These are phyloP conservation scores for Elaeis oleifera DNA, from an alignment of 202 grass and related monocot species.

Conservation along the genomic window DNA sequence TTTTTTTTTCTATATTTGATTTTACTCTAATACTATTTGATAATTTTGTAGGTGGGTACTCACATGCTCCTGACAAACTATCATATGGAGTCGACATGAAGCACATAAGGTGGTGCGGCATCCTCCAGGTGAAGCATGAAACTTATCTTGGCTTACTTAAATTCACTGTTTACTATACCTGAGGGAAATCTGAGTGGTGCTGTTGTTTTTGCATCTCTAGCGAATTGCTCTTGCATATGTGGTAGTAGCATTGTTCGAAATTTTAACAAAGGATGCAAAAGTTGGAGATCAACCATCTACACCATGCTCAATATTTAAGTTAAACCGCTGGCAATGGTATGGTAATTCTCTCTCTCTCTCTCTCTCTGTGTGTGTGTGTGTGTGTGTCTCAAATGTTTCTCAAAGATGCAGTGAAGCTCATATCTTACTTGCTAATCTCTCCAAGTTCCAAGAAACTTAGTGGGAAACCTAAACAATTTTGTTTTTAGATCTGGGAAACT, in stretches of 20 bases:
- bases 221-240: slow-evolving; percentile 84
- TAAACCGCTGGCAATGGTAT: slow-evolving; percentile 74
- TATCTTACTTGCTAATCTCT: no score
- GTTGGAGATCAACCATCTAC: slow-evolving; percentile 46
- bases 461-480: no score
- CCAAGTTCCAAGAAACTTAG: no score
- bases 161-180: not conserved
- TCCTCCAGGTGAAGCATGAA: slow-evolving; percentile 46
- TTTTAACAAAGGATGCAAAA: slow-evolving; percentile 51
- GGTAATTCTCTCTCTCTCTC: not conserved
- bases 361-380: no score
- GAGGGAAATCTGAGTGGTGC: not conserved
- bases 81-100: slow-evolving; percentile 78
- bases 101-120: slow-evolving; percentile 76
- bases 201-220: slow-evolving; percentile 18
- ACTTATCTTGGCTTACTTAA: not conserved
- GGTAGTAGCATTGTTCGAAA: slow-evolving; percentile 61
- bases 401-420: no score
- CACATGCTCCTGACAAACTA: slow-evolving; percentile 71
- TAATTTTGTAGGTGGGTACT: slow-evolving; percentile 58
- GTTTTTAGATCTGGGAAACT: no score
- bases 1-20: not conserved
- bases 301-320: slow-evolving; percentile 52
- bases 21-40: not conserved
- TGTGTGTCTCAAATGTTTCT: no score